Evolutionary conservation across 1,284 basidiomycete genomes (phyloP), one percentile per base, ranked within the genome.

Genomic region (Cystobasidiaceae sp.): DNA sequence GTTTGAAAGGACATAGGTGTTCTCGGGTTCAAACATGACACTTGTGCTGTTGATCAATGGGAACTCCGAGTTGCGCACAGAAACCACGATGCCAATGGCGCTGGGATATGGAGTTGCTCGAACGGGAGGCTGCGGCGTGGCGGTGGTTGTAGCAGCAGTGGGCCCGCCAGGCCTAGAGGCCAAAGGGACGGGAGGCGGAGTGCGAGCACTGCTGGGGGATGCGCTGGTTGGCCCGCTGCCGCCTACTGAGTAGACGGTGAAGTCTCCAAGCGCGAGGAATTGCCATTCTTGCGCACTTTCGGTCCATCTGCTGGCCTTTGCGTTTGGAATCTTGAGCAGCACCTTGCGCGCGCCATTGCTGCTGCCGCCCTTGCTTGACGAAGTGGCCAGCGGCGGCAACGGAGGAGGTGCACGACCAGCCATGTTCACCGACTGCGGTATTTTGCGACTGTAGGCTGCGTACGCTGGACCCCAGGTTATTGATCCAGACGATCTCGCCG

Each of bases 261-360:
- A 48, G 21, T 64, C 61, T 17, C 61, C 61, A 19, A 64, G 52
- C 8, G 51, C 52, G 19, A 64, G 43, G 39, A 64, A 64, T 21
- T n/a, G 21, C 61, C 52, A 55, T 15, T 41, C 25, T 28, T 55
- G 39, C 17, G 52, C 37, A 4, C 30, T n/a, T 30, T 30, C 28
- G 17, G 32, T 28, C 46, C 51, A 51, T 33, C 52, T 55, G 21
- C 39, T 54, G 45, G 61, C 61, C 30, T 64, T 64, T 34, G 61
- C 61, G 45, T 64, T 64, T 28, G 61, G 52, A 33, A 64, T 54
- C 27, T 44, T 56, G n/a, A 64, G 52, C 50, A 64, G 51, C 19
- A 64, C 45, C 27, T 44, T 56, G n/a, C 55, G 52, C 50, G 56
- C 41, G 15, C 55, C 28, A 13, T 51, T 54, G 41, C 61, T 23